Evolutionary conservation across 495 filamentous ascomycete genomes (phyloP), one percentile per base, ranked within the genome.

Genomic region (Xylaria sp.): DNA sequence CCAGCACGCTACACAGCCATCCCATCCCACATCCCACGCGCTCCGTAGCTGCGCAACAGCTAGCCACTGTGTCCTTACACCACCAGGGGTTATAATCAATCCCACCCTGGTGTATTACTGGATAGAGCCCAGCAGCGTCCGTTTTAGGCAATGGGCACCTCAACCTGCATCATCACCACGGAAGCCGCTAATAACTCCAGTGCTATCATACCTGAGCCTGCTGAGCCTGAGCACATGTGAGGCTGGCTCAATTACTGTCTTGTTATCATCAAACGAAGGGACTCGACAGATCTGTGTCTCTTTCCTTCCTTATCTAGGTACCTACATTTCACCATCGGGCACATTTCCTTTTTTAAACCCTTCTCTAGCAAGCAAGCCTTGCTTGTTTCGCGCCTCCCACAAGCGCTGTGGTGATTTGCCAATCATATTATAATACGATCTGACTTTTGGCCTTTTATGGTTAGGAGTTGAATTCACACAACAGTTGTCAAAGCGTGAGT

Each of bases 101-200:
- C 33, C 41, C 35, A 40, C 63, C 35, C 52, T 50, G 63, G 63
- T 66, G 33, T 65, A 26, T 48, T 66, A 66, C 44, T 50, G n/a
- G 40, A 31, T 15, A 61, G 37, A 31, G 43, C 35, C 68, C 26
- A 66, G 61, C 61, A 50, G 7, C 40, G 48, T 71, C 69, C 69
- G 37, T 46, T 71, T 71, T 71, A 71, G 69, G 69, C 61, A 71
- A 70, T 70, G 68, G 37, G 61, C 61, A 62, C 46, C 19, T 65
- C 24, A 31, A 53, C 11, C 37, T 61, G 37, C 52, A 68, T 48
- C 69, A 59, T 41, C 37, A 70, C 68, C 44, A 44, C 58, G 33
- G 57, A 70, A 61, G 59, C 68, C 35, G 46, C 59, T 43, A 55
- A 44, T 52, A 44, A 21, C 33, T 26, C 15, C 29, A 37, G 26